Conservation (phyloP, 106 monocot genomes). For the Platanthera zijinensis region DNA sequence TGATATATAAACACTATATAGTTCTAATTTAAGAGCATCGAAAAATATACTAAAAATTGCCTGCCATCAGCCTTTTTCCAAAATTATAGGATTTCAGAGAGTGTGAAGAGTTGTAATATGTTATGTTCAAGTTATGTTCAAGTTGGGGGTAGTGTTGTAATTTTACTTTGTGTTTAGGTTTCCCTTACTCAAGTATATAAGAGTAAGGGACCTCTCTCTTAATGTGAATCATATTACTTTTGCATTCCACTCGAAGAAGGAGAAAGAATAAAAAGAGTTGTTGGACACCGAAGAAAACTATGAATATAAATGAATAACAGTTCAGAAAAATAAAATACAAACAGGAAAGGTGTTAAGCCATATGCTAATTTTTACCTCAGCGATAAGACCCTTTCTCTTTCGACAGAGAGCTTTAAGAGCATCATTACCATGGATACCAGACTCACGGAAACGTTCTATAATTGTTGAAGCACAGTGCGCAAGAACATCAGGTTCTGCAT, state of each 20-base stretch:
- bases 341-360: background rate
- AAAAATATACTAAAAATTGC: background rate
- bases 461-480: slow-evolving; percentile 51
- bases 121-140: too few species aligned
- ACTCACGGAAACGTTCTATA: slow-evolving; percentile 50
- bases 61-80: background rate
- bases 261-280: background rate
- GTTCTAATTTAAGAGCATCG: background rate
- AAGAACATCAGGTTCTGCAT: slow-evolving; percentile 78
- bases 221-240: too few species aligned
- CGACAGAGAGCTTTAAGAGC: slow-evolving; percentile 74
- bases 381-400: slow-evolving; percentile 57
- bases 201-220: too few species aligned
- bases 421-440: slow-evolving; percentile 18
- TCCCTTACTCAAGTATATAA: too few species aligned
- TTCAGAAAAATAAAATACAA: background rate
- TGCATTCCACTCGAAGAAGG: too few species aligned
- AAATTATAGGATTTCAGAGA: background rate
- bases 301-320: background rate
- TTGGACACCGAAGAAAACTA: background rate
- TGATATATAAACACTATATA: background rate
- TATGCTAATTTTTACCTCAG: slow-evolving; percentile 38
- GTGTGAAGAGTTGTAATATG: too few species aligned
- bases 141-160: too few species aligned
- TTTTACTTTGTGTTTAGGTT: too few species aligned